Evolutionary conservation across 2,329 filamentous ascomycete genomes (phyloP).

Genomic region (Diaporthe humulicola): DNA sequence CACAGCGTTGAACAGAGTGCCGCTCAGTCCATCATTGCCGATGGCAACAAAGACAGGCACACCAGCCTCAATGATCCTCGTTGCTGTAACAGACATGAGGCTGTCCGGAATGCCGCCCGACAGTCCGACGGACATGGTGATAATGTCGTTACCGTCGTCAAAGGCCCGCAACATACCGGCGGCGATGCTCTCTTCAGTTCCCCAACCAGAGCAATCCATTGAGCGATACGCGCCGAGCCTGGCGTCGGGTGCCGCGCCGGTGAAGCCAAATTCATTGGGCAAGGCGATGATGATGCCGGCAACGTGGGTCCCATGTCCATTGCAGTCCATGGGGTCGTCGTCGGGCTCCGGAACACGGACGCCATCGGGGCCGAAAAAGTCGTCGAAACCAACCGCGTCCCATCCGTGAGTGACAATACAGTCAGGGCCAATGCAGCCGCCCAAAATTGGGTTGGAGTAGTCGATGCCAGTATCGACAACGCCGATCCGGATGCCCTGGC

Average conservation of each 20-base stretch:
- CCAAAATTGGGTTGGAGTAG: neutral
- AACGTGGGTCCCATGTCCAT: conserved; percentile 3
- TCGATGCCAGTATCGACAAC: conserved; percentile 1
- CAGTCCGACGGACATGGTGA: neutral
- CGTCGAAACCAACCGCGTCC: conserved; percentile 3
- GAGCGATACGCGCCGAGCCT: conserved; percentile 3
- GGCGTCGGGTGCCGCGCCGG: neutral
- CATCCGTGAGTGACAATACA: neutral
- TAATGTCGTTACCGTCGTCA: conserved; percentile 1
- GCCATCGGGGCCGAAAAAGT: neutral
- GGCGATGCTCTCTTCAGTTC: neutral
- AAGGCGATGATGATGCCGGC: conserved; percentile 11
- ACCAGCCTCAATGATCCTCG: conserved; percentile 8
- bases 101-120: conserved; percentile 6
- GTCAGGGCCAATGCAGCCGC: neutral
- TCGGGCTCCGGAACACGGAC: neutral
- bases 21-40: neutral
- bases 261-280: conserved; percentile 7
- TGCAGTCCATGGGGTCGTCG: neutral
- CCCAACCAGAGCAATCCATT: neutral
- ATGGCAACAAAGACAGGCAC: conserved; percentile 14
- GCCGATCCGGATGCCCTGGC: conserved; percentile 3
- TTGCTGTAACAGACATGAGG: conserved; percentile 1
- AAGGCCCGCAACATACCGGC: conserved; percentile 12
- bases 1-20: neutral